Conservation (phyloP, 495 filamentous ascomycete species). For the Gamarada debralockiae region DNA sequence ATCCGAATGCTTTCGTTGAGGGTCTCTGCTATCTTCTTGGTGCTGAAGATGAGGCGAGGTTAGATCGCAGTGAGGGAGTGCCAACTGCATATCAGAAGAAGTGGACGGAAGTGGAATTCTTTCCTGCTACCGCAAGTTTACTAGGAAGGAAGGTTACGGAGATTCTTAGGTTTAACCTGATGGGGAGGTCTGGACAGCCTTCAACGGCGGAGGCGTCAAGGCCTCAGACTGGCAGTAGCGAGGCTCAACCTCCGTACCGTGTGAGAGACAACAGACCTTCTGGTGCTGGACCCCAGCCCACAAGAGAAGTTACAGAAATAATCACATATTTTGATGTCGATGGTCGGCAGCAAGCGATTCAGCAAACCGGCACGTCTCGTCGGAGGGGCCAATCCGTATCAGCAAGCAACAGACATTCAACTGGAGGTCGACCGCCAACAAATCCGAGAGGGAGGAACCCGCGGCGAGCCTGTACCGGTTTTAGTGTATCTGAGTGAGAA, state of each 20-base stretch:
- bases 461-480: slow-evolving; percentile 1
- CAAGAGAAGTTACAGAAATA: too few relatives aligned
- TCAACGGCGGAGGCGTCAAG: not conserved
- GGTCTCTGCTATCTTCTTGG: slow-evolving; percentile 50
- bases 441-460: not conserved
- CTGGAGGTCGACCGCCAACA: not conserved
- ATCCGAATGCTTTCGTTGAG: slow-evolving; percentile 20
- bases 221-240: not conserved
- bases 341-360: not conserved
- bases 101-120: slow-evolving; percentile 12
- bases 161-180: slow-evolving; percentile 11
- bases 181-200: slow-evolving; percentile 6
- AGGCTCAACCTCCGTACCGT: not conserved
- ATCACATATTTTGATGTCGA: too few relatives aligned
- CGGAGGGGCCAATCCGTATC: not conserved
- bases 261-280: too few relatives aligned
- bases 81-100: slow-evolving; percentile 45
- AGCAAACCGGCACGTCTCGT: not conserved
- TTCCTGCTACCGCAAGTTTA: slow-evolving; percentile 3
- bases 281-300: too few relatives aligned
- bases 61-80: slow-evolving; percentile 56
- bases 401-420: not conserved
- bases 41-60: slow-evolving; percentile 34
- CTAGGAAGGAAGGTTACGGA: slow-evolving; percentile 16
- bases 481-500: slow-evolving; percentile 59